These are phyloP conservation scores for Botrytis squamosa DNA, from an alignment of 2,329 filamentous ascomycete genomes.

Conservation along the genomic window DNA sequence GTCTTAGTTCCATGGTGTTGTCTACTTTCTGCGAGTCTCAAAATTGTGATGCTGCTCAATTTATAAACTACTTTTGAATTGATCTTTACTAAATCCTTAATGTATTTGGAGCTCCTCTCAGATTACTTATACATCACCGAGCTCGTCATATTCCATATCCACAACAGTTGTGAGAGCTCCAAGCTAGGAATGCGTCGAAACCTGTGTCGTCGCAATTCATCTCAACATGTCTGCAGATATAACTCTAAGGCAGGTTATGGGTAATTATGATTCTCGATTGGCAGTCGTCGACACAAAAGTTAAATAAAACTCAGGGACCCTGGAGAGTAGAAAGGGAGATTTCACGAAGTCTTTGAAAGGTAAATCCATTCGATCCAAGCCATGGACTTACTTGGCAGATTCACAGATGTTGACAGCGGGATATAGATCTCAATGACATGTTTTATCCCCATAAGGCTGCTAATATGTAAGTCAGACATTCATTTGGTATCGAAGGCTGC, in stretches of 20 bases:
- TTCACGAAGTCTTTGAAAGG: conserved; percentile 23
- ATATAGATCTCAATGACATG: conserved; percentile 34
- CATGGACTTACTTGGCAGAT: not conserved
- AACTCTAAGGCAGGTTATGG: conserved; percentile 1
- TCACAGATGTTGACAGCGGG: conserved; percentile 3
- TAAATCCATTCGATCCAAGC: conserved; percentile 7
- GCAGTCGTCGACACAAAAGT: not conserved
- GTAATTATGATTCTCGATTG: conserved; percentile 13
- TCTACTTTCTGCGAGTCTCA: conserved; percentile 6
- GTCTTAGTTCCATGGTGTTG: not conserved
- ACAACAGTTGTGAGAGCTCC: not conserved
- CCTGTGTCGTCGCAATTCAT: not conserved
- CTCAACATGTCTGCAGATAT: conserved; percentile 19
- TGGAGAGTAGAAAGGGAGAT: conserved; percentile 12
- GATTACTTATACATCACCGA: not conserved
- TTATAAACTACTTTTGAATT: conserved; percentile 2
- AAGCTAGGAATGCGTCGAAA: conserved; percentile 8
- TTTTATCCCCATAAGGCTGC: conserved; percentile 34
- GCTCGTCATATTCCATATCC: not conserved
- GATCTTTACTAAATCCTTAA: not conserved
- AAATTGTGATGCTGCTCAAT: conserved; percentile 5
- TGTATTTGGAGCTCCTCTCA: conserved; percentile 3
- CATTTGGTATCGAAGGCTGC: not conserved
- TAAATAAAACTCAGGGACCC: conserved; percentile 11
- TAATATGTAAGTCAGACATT: conserved; percentile 32